phyloP scores from a whole-genome alignment of 257 asterid species.

The Primulina eburnea region DNA sequence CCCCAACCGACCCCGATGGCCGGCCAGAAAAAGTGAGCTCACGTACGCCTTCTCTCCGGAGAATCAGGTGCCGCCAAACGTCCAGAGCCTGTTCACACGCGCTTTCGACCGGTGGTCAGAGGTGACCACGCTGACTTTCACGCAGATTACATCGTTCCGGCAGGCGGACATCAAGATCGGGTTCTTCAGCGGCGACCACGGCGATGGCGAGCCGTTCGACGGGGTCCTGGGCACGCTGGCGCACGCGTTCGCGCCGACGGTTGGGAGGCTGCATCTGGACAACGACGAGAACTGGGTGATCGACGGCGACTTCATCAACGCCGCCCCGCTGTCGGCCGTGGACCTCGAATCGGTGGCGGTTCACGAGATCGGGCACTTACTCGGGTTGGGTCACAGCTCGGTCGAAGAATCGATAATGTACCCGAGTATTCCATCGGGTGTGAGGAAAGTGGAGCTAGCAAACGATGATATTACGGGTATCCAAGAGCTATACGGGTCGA shows the following conservation, averaged over 20 bases:
- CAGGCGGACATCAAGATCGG: slow-evolving; percentile 62
- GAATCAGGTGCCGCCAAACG: slow-evolving; percentile 36
- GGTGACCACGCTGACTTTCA: slow-evolving; percentile 61
- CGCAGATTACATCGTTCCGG: slow-evolving; percentile 38
- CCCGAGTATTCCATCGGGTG: slow-evolving; percentile 61
- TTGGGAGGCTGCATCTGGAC: slow-evolving; percentile 68
- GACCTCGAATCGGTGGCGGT: slow-evolving; percentile 91
- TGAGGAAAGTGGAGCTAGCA: slow-evolving; percentile 59
- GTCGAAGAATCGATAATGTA: slow-evolving; percentile 67
- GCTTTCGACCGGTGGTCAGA: slow-evolving; percentile 92
- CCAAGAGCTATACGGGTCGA: slow-evolving; percentile 70
- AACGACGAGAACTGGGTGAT: slow-evolving; percentile 79
- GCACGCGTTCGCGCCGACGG: slow-evolving; percentile 88
- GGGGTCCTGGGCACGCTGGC: slow-evolving; percentile 81
- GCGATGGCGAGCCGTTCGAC: slow-evolving; percentile 88
- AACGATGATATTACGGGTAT: slow-evolving; percentile 61
- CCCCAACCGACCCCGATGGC: slow-evolving; percentile 65
- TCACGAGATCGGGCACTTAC: slow-evolving; percentile 86
- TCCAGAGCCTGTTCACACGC: slow-evolving; percentile 40
- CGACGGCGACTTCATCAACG: slow-evolving; percentile 45
- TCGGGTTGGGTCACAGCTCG: slow-evolving; percentile 91
- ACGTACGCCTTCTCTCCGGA: slow-evolving; percentile 60
- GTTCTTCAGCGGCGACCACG: slow-evolving; percentile 68
- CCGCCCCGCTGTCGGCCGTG: slow-evolving; percentile 48
- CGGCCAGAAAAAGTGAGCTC: slow-evolving; percentile 35